Conservation (phyloP, 257 asterid species). For the Solanum neorickii region DNA sequence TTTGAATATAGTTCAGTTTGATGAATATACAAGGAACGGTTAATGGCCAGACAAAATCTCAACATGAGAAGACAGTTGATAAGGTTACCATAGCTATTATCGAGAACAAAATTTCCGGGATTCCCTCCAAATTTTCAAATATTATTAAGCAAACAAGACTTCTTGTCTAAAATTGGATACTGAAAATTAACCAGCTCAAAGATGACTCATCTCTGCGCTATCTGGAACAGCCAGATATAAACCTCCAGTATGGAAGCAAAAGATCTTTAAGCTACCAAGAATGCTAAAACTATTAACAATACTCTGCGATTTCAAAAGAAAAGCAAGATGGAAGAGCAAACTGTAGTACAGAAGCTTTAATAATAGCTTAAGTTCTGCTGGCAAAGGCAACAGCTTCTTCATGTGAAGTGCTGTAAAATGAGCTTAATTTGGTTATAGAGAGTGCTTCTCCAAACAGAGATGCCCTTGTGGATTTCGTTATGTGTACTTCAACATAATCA, state of each 20-base stretch:
- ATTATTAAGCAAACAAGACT: neutral
- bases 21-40: neutral
- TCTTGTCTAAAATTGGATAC: neutral
- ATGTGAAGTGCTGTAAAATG: conserved; percentile 30
- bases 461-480: conserved; percentile 63
- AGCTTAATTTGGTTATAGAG: conserved; percentile 56
- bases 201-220: neutral
- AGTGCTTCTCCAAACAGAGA: conserved; percentile 77
- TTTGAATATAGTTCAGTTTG: neutral
- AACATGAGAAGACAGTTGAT: neutral
- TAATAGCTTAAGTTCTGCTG: conserved; percentile 16
- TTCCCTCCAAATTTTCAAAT: neutral
- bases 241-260: neutral
- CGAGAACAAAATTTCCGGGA: neutral
- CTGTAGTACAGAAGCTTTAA: neutral
- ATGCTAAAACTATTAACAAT: neutral
- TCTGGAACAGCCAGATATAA: neutral
- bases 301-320: neutral
- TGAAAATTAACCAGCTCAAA: neutral
- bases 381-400: conserved; percentile 40
- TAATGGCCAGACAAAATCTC: neutral
- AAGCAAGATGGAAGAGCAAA: neutral
- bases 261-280: neutral
- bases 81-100: neutral
- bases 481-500: conserved; percentile 69